Percentiles rank a stretch among this genome's conserved stretches.
Conservation (phyloP, 495 filamentous ascomycete genomes). For the Hypoxylon cercidicola region DNA sequence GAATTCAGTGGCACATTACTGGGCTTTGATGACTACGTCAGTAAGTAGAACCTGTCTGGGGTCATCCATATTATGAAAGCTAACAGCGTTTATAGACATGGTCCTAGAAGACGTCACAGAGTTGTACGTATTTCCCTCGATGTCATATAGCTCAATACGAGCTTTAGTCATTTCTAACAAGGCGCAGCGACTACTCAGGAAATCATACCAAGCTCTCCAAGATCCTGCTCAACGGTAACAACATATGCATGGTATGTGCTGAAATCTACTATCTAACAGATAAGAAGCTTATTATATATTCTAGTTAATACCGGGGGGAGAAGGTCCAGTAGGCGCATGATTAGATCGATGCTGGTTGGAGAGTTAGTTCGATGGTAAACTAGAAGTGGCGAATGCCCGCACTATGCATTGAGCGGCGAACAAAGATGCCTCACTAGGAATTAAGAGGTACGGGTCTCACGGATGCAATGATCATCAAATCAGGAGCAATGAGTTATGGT, state of each 20-base stretch:
- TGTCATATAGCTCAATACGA: background rate
- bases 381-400: background rate
- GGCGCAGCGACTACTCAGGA: conserved; percentile 85
- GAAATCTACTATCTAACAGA: background rate
- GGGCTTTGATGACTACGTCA: conserved; percentile 99
- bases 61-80: conserved; percentile 3
- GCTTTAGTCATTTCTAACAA: conserved; percentile 12
- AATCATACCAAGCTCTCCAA: conserved; percentile 87
- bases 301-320: conserved; percentile 88
- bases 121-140: conserved; percentile 70
- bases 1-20: conserved; percentile 94
- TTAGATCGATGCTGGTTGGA: background rate
- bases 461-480: conserved; percentile 3
- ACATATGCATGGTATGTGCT: conserved; percentile 91
- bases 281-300: conserved; percentile 10
- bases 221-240: conserved; percentile 97
- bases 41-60: conserved; percentile 67
- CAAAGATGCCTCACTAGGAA: background rate
- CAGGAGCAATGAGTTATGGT: conserved; percentile 3
- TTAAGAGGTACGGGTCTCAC: conserved; percentile 2
- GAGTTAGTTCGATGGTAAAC: background rate
- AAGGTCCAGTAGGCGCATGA: conserved; percentile 67
- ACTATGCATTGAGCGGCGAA: background rate
- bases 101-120: conserved; percentile 97
- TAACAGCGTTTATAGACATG: conserved; percentile 75